Base-by-base conservation (phyloP, 106 monocot species). In the Iris macrosiphon region DNA sequence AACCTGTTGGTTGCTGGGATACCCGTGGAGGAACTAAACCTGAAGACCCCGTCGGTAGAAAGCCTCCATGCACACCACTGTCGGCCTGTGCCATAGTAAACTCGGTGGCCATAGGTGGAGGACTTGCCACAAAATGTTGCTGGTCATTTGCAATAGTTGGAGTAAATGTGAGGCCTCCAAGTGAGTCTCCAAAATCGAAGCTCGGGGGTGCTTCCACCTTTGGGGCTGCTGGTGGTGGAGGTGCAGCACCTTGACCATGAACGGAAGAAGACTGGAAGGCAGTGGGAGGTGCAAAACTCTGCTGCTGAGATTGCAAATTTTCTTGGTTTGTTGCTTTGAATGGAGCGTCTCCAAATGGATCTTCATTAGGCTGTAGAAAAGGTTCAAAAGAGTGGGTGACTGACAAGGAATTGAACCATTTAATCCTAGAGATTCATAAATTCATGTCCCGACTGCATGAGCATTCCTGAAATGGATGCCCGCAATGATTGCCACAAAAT, bases 311-410 rank as follows among this genome's bases (percentile, higher is more conserved):
- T 4, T 71, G 53, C 40, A 61, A 64, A 58, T 48, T 67, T 37
- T 80, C 74, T 32, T 80, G 60, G 27, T 68, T 59, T 40, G 52
- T 65, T 46, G 83, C 90, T 44, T 64, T 87, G 63, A 98, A 98
- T 59, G 86, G 83, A 49, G 72, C 8, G 57, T 80, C 90, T 32
- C 83, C 96, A 71, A 90, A 98, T 48, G 87, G 96, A 74, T 98
- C 69, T 65, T 73, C 76, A 34, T 21, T 50, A 50, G 71, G 39
- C 85, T 92, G 84, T 28, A 40, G 35, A n/a, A n/a, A n/a, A n/a
- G n/a, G n/a, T n/a, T n/a, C n/a, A n/a, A n/a, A n/a, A n/a, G n/a
- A n/a, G n/a, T n/a, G n/a, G n/a, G n/a, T n/a, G n/a, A n/a, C n/a
- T n/a, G n/a, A n/a, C n/a, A n/a, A n/a, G n/a, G n/a, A n/a, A n/a